Conservation (phyloP, 768 basidiomycete genomes). For the Brasilioporus rufonigricans region DNA sequence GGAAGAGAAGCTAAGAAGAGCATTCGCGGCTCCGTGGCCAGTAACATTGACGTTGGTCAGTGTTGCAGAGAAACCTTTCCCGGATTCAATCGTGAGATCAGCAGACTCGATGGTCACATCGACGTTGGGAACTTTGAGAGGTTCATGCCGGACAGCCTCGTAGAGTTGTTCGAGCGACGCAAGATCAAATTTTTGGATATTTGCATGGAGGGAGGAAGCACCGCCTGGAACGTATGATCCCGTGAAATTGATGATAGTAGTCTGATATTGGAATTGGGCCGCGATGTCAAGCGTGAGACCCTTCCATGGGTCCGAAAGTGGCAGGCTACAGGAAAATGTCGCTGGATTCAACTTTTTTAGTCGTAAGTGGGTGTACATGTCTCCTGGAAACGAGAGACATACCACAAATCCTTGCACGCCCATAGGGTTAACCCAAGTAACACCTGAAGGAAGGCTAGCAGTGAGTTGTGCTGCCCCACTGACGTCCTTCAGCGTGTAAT, state of each 20-base stretch:
- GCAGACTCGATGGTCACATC: constrained; percentile 6
- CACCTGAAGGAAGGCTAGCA: constrained; percentile 1
- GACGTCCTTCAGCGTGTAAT: constrained; percentile 1
- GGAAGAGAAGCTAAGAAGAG: neutral
- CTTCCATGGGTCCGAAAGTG: constrained; percentile 2
- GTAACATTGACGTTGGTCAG: neutral
- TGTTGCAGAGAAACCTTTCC: neutral
- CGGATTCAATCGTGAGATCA: neutral
- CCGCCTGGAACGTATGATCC: neutral
- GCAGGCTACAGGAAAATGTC: neutral
- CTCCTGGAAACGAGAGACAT: neutral
- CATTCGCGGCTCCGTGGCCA: neutral
- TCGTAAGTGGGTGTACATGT: neutral
- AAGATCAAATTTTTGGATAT: neutral
- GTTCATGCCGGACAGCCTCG: neutral
- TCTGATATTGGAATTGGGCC: neutral
- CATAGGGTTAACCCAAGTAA: constrained; percentile 2
- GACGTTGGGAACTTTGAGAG: neutral
- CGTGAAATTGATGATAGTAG: neutral
- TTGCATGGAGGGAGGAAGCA: neutral
- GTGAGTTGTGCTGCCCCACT: neutral
- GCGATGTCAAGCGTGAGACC: neutral
- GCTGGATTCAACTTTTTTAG: constrained; percentile 2
- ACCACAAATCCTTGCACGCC: constrained; percentile 5
- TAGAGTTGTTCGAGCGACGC: neutral